Evolutionary conservation across 2,329 filamentous ascomycete genomes (phyloP), one percentile per base, ranked within the genome.

Genomic region (Scytalidium lignicola): DNA sequence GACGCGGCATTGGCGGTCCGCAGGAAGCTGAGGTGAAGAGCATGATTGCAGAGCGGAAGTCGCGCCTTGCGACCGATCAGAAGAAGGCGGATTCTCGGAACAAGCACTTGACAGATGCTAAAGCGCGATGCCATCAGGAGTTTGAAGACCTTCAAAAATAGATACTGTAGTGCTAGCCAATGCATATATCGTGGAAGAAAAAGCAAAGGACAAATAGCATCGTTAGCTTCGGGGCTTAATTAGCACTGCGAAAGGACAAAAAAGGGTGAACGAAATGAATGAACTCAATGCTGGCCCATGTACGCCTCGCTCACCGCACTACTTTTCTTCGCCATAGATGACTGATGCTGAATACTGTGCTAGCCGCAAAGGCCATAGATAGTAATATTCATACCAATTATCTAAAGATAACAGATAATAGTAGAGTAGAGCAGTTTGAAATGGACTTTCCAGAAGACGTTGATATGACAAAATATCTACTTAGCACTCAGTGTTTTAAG

Each of bases 1-100:
- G 46, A 21, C 39, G 23, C 21, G 43, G 39, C n/a, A 41, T 41
- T 43, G 46, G 46, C 19, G 46, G 46, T 9, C 46, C 46, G 22
- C 46, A 48, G 26, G 21, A 40, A 37, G 19, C 29, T n/a, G 46
- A 48, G 12, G 43, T 48, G 46, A 20, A 15, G 13, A 40, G 41
- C 13, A 48, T 48, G 46, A 37, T 37, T 37, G 32, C 32, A 13
- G 32, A 37, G n/a, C 32, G 32, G 32, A 8, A 37, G 32, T 37
- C 32, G n/a, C 32, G 32, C 32, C 32, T 37, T 37, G 32, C 32
- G 32, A 13, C 32, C 15, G 32, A 37, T 37, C 32, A 37, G 32
- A 17, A 37, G 32, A 37, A 37, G n/a, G 32, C 32, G 6, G 32
- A 37, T 37, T 13, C 32, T 37, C 32, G 7, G 12, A 37, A 37